These are phyloP conservation scores for Penicillium salamii DNA, from an alignment of 495 filamentous ascomycete species.

Conservation along the genomic window DNA sequence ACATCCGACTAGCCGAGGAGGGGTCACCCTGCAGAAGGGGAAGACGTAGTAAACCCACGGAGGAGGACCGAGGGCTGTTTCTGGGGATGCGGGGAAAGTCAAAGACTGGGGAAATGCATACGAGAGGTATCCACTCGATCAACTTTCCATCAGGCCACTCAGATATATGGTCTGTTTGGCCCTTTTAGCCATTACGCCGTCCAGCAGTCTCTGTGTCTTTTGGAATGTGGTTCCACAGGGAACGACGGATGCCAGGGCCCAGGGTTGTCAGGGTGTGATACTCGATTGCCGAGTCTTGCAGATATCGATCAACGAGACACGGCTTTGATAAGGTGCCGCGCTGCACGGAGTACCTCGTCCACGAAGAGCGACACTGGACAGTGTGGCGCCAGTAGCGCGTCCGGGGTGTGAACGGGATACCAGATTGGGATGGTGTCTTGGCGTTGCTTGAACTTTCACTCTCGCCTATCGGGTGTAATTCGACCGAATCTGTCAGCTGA, in stretches of 20 bases:
- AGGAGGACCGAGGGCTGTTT: constrained; percentile 27
- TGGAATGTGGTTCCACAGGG: no score
- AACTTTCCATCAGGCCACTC: background rate
- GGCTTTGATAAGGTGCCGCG: no score
- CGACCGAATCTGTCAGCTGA: background rate
- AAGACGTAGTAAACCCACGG: constrained; percentile 14
- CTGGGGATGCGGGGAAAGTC: constrained; percentile 5
- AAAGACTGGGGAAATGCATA: background rate
- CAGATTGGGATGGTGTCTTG: background rate
- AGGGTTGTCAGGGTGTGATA: no score
- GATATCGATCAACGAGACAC: no score
- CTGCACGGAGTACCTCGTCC: no score
- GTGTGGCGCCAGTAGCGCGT: no score
- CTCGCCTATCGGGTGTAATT: background rate
- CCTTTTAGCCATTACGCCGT: background rate
- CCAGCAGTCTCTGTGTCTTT: no score
- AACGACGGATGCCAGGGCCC: no score
- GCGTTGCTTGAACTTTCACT: background rate
- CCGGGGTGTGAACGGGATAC: background rate
- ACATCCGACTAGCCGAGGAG: constrained; percentile 25
- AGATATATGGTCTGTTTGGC: background rate
- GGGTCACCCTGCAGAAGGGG: constrained; percentile 7
- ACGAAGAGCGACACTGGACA: no score
- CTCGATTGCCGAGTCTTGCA: no score
- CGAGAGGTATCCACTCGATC: background rate